phyloP scores from a whole-genome alignment of 495 filamentous ascomycete species.

The Neurospora hispaniola region DNA sequence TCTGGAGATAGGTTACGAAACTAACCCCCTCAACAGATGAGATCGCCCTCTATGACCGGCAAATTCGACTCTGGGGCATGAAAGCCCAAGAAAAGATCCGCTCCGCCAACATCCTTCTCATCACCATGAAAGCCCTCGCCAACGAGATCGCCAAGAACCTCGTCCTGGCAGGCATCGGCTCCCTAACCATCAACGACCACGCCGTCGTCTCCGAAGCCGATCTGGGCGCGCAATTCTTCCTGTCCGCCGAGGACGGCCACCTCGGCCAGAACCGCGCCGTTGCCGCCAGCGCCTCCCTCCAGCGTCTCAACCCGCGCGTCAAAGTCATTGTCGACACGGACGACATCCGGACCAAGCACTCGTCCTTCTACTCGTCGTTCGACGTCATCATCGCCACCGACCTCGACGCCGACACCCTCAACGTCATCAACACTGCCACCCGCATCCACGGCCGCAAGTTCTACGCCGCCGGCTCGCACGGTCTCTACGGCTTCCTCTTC shows the following conservation, averaged over 20 bases:
- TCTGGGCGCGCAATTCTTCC: slow-evolving; percentile 80
- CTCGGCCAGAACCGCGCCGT: slow-evolving; percentile 78
- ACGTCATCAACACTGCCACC: slow-evolving; percentile 70
- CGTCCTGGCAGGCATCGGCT: slow-evolving; percentile 89
- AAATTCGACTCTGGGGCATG: slow-evolving; percentile 97
- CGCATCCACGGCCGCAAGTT: slow-evolving; percentile 66
- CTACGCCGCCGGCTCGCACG: slow-evolving; percentile 81
- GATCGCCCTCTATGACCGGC: slow-evolving; percentile 93
- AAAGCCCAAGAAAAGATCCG: slow-evolving; percentile 86
- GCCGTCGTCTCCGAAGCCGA: slow-evolving; percentile 68
- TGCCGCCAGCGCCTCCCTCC: slow-evolving; percentile 68
- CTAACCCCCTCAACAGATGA: slow-evolving; percentile 51
- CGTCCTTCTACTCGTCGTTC: slow-evolving; percentile 65
- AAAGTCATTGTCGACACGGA: slow-evolving; percentile 57
- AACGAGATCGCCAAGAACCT: slow-evolving; percentile 97
- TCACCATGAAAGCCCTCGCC: slow-evolving; percentile 79
- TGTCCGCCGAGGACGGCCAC: slow-evolving; percentile 51
- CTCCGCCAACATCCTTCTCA: slow-evolving; percentile 79
- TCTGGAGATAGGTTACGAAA: not conserved
- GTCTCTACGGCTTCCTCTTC: slow-evolving; percentile 91
- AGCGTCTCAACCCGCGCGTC: slow-evolving; percentile 84
- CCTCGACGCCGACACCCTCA: slow-evolving; percentile 59
- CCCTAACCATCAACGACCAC: slow-evolving; percentile 81
- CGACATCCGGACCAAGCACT: slow-evolving; percentile 50
- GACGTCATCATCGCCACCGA: slow-evolving; percentile 89